phyloP scores from a whole-genome alignment of 257 asterid genomes.

The Striga asiatica region DNA sequence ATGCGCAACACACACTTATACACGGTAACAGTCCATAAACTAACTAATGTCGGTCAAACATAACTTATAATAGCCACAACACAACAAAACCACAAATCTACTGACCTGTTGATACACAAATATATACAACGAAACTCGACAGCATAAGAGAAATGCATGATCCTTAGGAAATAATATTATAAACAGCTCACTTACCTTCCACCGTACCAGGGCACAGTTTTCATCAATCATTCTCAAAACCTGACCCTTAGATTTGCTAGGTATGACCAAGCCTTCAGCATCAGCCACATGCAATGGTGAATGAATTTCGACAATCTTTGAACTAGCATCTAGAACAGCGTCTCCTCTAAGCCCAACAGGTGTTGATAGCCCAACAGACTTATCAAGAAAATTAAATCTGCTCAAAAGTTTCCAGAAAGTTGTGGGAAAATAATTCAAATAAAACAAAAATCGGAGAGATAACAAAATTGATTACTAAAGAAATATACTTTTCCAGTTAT shows the following conservation, averaged over 20 bases:
- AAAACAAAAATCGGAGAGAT: too few species aligned
- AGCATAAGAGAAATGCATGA: neutral
- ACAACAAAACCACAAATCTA: neutral
- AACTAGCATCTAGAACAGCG: constrained; percentile 42
- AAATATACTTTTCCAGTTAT: neutral
- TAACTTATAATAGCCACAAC: too few species aligned
- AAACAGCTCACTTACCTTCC: constrained; percentile 62
- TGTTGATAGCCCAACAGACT: constrained; percentile 74
- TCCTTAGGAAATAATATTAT: neutral
- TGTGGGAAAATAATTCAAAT: neutral
- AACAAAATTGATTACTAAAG: neutral
- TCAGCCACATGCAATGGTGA: constrained; percentile 54
- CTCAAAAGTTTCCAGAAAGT: constrained; percentile 12
- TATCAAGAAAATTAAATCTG: constrained; percentile 85
- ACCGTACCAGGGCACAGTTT: constrained; percentile 61
- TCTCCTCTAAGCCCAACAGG: constrained; percentile 47
- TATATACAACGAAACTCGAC: neutral
- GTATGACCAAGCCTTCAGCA: constrained; percentile 70
- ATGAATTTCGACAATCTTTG: constrained; percentile 40
- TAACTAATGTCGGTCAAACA: too few species aligned
- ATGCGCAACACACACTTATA: too few species aligned
- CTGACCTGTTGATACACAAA: neutral
- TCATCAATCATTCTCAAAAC: constrained; percentile 65
- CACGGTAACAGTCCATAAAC: too few species aligned
- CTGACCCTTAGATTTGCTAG: constrained; percentile 66